Base-by-base conservation (phyloP, 2,329 filamentous ascomycete species). In the Neofusicoccum kwambonambiense region DNA sequence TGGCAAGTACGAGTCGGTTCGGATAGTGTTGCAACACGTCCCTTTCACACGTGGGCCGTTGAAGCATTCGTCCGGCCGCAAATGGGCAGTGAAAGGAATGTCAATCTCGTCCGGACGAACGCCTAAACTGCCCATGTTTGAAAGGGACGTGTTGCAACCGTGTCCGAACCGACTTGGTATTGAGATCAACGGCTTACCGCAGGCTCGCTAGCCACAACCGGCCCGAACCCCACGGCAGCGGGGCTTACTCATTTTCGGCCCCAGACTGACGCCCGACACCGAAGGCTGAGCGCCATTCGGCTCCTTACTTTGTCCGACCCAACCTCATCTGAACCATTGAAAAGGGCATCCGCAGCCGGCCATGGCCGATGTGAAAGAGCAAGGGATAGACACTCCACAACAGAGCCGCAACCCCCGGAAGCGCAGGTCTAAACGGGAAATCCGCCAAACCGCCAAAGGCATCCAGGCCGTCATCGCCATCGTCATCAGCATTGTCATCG, bases 161-260 rank as follows among this genome's bases (percentile, higher is more conserved):
- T 22, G 22, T 22, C 22, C 22, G 22, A 22, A 22, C 22, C 22
- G 22, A 22, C 22, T 52, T 27, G 3, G 11, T 17, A 19, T 31
- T 27, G 45, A 49, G 17, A 19, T 49, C 17, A 49, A 27, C 12
- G 51, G 51, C 51, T 54, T 54, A 34, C n/a, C 31, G 51, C 22
- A 22, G 22, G 22, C 22, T 22, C 22, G 22, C 22, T 22, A 22
- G 22, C 22, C 22, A 22, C 3, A 22, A 3, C 19, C 17, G 17
- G 22, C n/a, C 54, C 47, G 47, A 22, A 9, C 54, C 39, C 22
- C n/a, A 17, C 19, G 22, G 54, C 39, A n/a, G 6, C 7, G 9
- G 27, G 2, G 54, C 54, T 58, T 58, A 58, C 54, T 58, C 54
- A 58, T 19, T 19, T 19, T 58, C 54, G 54, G 54, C 39, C 54